Conservation (phyloP, 164 flowering plant species). For the Sedum album region DNA sequence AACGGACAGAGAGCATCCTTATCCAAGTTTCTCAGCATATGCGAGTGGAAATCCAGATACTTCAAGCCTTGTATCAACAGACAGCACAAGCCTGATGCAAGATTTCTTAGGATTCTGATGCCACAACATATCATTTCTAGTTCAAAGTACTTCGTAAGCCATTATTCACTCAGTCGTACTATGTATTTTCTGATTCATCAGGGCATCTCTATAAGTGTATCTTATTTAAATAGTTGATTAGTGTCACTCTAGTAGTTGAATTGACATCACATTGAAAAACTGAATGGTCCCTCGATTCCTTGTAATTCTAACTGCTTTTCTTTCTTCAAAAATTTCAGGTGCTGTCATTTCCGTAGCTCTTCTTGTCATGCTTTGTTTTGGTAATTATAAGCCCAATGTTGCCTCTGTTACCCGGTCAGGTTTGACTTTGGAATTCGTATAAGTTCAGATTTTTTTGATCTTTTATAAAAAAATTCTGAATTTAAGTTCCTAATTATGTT, state of each 20-base stretch:
- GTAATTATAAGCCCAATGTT: conserved; percentile 60
- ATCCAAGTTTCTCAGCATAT: neutral
- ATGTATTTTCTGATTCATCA: no score
- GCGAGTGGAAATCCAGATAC: neutral
- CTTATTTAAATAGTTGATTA: no score
- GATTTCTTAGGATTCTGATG: no score
- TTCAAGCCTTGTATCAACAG: conserved; percentile 1
- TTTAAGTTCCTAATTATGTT: no score
- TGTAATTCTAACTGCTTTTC: neutral
- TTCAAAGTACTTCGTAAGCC: no score
- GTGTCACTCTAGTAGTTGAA: no score
- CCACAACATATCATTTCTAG: no score
- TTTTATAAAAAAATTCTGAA: no score
- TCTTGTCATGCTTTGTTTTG: conserved; percentile 55
- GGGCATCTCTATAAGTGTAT: neutral
- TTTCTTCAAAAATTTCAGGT: neutral
- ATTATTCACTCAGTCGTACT: no score
- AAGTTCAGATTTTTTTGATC: no score
- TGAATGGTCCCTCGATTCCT: conserved; percentile 1
- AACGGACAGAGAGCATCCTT: neutral
- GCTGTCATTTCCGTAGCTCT: neutral
- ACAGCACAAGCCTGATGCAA: neutral
- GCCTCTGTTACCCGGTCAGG: conserved; percentile 99
- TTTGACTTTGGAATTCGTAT: conserved; percentile 13
- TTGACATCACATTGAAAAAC: no score